A percentile compares a stretch with the other conserved stretches of the same genome.
Evolutionary conservation across 129 eudicot species (phyloP).

Genomic region (Scalesia atractyloides): DNA sequence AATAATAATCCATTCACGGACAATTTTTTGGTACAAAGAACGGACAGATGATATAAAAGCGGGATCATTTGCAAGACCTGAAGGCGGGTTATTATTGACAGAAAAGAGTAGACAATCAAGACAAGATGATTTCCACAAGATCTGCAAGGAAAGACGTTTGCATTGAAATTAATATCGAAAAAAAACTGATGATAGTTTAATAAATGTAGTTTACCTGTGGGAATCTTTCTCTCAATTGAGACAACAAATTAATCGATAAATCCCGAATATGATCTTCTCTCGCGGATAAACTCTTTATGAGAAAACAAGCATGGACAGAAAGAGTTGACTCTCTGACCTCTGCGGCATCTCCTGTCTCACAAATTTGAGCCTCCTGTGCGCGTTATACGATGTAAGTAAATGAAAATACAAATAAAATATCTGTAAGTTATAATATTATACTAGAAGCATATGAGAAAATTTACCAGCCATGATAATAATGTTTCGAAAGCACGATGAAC

Average conservation of each 20-base stretch:
- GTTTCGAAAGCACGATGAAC: constrained; percentile 88
- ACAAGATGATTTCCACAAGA: constrained; percentile 90
- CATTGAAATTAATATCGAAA: constrained; percentile 13
- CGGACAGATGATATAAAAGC: constrained; percentile 79
- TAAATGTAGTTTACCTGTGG: constrained; percentile 69
- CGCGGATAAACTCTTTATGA: constrained; percentile 75
- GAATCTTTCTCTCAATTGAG: constrained; percentile 83
- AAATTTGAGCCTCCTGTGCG: constrained; percentile 70
- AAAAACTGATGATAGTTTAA: background rate
- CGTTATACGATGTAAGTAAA: constrained; percentile 17
- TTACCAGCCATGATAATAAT: constrained; percentile 89
- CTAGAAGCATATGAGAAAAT: background rate
- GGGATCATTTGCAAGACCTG: constrained; percentile 78
- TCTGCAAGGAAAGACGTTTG: constrained; percentile 54
- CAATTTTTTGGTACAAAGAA: constrained; percentile 80
- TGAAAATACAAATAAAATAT: background rate
- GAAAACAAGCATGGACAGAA: constrained; percentile 81
- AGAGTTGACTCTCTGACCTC: constrained; percentile 83
- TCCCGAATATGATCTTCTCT: constrained; percentile 96
- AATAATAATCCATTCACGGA: constrained; percentile 84
- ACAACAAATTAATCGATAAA: constrained; percentile 66
- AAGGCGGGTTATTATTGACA: constrained; percentile 78
- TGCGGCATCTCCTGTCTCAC: constrained; percentile 84
- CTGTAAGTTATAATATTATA: background rate
- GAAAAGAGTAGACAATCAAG: constrained; percentile 83